Percentiles rank a stretch among this genome's conserved stretches.
Conservation (phyloP, 2,329 filamentous ascomycete species). For the Akanthomyces muscarius region DNA sequence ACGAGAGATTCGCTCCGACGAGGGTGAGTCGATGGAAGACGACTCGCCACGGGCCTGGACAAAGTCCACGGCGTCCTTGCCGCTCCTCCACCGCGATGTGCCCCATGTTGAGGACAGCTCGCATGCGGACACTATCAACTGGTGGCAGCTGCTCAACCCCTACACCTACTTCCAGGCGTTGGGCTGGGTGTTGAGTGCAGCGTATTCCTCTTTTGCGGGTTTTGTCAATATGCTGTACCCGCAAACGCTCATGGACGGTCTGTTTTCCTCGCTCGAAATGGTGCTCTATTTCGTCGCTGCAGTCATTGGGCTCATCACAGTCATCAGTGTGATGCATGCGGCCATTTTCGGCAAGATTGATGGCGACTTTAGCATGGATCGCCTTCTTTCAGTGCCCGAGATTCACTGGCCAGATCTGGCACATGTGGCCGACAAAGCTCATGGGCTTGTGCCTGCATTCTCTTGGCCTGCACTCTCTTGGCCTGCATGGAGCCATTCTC, state of each 20-base stretch:
- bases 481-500: constrained; percentile 2
- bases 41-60: constrained; percentile 22
- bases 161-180: constrained; percentile 29
- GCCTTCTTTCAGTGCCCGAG: constrained; percentile 4
- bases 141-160: constrained; percentile 29
- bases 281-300: constrained; percentile 6
- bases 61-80: constrained; percentile 21
- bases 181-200: constrained; percentile 23
- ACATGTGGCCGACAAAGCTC: constrained; percentile 21
- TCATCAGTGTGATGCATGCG: constrained; percentile 7
- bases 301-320: constrained; percentile 3
- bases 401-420: constrained; percentile 20
- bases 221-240: constrained; percentile 19
- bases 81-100: constrained; percentile 17
- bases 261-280: constrained; percentile 17
- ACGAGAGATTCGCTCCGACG: constrained; percentile 19
- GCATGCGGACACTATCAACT: constrained; percentile 18
- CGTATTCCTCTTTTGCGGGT: constrained; percentile 22
- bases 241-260: constrained; percentile 10
- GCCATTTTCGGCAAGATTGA: constrained; percentile 14
- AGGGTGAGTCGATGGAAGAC: constrained; percentile 17
- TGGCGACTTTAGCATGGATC: constrained; percentile 13
- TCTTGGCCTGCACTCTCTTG: constrained; percentile 15
- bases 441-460: constrained; percentile 6
- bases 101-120: constrained; percentile 15